These are phyloP conservation scores for Periconia sp. DNA, from an alignment of 2,329 filamentous ascomycete genomes.

Conservation along the genomic window DNA sequence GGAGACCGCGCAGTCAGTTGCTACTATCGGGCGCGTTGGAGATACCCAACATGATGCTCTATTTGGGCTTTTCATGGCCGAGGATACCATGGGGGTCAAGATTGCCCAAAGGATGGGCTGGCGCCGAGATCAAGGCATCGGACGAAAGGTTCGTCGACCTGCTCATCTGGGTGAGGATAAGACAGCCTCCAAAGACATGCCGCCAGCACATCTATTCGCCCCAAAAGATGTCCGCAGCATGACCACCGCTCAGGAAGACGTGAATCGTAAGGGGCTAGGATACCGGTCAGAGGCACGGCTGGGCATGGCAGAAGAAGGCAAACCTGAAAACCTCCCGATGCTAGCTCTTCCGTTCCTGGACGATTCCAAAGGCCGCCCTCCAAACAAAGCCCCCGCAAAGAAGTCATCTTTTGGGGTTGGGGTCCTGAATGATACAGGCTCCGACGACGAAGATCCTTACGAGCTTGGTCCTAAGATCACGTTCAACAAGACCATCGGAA, in stretches of 20 bases:
- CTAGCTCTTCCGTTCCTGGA: slow-evolving; percentile 33
- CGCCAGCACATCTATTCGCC: slow-evolving; percentile 74
- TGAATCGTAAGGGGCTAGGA: slow-evolving; percentile 72
- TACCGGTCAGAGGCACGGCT: slow-evolving; percentile 66
- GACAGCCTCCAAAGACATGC: slow-evolving; percentile 51
- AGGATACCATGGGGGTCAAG: slow-evolving; percentile 84
- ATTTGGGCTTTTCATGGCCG: slow-evolving; percentile 73
- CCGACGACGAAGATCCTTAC: slow-evolving; percentile 94
- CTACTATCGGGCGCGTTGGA: slow-evolving; percentile 73
- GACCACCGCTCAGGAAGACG: slow-evolving; percentile 67
- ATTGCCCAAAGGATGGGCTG: slow-evolving; percentile 93
- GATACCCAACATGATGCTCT: slow-evolving; percentile 61
- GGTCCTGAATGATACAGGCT: slow-evolving; percentile 88
- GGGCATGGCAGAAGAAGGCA: slow-evolving; percentile 33
- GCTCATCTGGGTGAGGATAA: slow-evolving; percentile 68
- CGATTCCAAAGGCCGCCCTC: slow-evolving; percentile 15
- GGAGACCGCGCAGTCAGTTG: slow-evolving; percentile 75
- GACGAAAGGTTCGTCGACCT: slow-evolving; percentile 79
- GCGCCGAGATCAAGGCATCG: slow-evolving; percentile 91
- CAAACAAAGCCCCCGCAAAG: slow-evolving; percentile 54
- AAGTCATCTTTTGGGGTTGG: slow-evolving; percentile 86
- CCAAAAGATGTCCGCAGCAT: slow-evolving; percentile 80
- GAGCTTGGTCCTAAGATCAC: slow-evolving; percentile 89
- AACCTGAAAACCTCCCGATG: slow-evolving; percentile 16
- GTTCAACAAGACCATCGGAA: slow-evolving; percentile 81